phyloP scores from a whole-genome alignment of 805 yeast genomes.

The Wickerhamomyces bisporus region DNA sequence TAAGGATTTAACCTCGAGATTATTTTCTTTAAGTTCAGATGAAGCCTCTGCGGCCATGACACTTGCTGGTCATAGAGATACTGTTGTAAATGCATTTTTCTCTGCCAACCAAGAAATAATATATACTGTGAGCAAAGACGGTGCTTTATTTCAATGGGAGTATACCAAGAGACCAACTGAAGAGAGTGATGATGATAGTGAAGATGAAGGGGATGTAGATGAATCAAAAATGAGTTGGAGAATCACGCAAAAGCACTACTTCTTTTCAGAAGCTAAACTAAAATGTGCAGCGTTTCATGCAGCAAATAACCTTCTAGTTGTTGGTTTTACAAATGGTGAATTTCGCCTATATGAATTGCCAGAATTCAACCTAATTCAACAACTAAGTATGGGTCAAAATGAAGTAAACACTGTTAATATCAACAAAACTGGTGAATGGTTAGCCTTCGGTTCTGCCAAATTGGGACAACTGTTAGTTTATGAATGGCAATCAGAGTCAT shows the following conservation, averaged over 20 bases:
- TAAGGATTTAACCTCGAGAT: conserved; percentile 83
- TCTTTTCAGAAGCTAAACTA: conserved; percentile 62
- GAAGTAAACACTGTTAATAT: conserved; percentile 78
- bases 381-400: conserved; percentile 86
- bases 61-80: conserved; percentile 88
- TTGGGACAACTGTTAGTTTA: conserved; percentile 93
- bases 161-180: conserved; percentile 56
- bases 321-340: conserved; percentile 86
- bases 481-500: conserved; percentile 98
- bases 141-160: conserved; percentile 91
- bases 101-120: conserved; percentile 83
- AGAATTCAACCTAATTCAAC: conserved; percentile 73
- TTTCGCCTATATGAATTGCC: conserved; percentile 89
- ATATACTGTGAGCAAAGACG: conserved; percentile 90
- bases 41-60: conserved; percentile 78
- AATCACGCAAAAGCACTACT: conserved; percentile 71
- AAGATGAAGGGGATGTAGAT: conserved; percentile 36
- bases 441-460: conserved; percentile 88
- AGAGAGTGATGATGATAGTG: conserved; percentile 36
- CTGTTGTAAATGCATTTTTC: conserved; percentile 83
- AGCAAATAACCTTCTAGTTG: conserved; percentile 63
- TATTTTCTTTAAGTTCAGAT: conserved; percentile 68
- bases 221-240: conserved; percentile 63
- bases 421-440: conserved; percentile 90
- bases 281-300: conserved; percentile 84